phyloP scores from a whole-genome alignment of 805 yeast species.

The Ogataea minuta region DNA sequence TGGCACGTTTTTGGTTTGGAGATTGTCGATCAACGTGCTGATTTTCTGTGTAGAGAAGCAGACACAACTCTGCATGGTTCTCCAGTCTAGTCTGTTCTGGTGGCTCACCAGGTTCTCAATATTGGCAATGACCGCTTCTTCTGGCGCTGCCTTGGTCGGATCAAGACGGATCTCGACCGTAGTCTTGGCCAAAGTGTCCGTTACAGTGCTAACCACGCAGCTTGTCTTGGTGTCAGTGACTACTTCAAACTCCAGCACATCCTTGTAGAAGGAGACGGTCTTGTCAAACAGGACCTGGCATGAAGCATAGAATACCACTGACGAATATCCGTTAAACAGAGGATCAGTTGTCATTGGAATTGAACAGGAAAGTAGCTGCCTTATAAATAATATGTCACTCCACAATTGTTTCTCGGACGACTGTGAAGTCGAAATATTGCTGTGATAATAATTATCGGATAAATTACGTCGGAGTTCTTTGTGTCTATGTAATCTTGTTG shows the following conservation, averaged over 20 bases:
- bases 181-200: slow-evolving; percentile 25
- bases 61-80: slow-evolving; percentile 43
- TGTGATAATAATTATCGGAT: too few relatives aligned
- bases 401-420: slow-evolving; percentile 10
- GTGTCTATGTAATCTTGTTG: neutral
- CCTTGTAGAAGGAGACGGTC: slow-evolving; percentile 57
- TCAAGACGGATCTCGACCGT: slow-evolving; percentile 28
- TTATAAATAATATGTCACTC: slow-evolving; percentile 8
- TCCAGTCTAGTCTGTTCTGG: slow-evolving; percentile 44
- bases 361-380: neutral
- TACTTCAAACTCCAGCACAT: slow-evolving; percentile 37
- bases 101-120: slow-evolving; percentile 29
- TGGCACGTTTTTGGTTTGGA: slow-evolving; percentile 33
- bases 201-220: slow-evolving; percentile 31
- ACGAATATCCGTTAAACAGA: slow-evolving; percentile 56
- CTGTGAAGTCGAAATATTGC: slow-evolving; percentile 1
- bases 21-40: slow-evolving; percentile 35
- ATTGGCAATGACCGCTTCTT: slow-evolving; percentile 26
- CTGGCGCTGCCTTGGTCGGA: slow-evolving; percentile 27
- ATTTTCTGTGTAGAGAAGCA: slow-evolving; percentile 48
- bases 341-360: slow-evolving; percentile 29
- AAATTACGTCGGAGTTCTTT: too few relatives aligned
- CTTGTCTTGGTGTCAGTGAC: slow-evolving; percentile 31
- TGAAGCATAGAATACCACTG: slow-evolving; percentile 52
- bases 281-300: slow-evolving; percentile 40